Conservation (phyloP, 1,139 yeast genomes). For the Hemisphaericaspora xylanilytica region DNA sequence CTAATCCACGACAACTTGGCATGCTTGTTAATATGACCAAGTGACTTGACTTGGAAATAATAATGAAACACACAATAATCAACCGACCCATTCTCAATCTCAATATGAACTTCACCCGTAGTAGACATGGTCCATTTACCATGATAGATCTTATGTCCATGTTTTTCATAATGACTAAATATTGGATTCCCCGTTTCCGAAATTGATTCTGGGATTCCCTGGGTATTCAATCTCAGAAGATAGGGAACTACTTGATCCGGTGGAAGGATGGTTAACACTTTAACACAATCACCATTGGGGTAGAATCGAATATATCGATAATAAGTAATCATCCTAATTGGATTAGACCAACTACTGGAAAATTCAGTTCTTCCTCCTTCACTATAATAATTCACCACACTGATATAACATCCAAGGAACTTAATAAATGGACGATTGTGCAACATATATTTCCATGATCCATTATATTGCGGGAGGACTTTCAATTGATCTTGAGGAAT, state of each 20-base stretch:
- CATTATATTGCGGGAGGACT: slow-evolving; percentile 47
- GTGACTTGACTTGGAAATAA: slow-evolving; percentile 51
- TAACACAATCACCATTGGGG: slow-evolving; percentile 71
- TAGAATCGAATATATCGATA: slow-evolving; percentile 81
- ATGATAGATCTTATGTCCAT: slow-evolving; percentile 37
- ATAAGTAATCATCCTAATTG: slow-evolving; percentile 81
- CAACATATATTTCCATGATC: slow-evolving; percentile 55
- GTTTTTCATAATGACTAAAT: slow-evolving; percentile 17
- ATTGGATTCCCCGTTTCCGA: slow-evolving; percentile 16
- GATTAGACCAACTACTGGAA: slow-evolving; percentile 68
- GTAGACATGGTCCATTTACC: slow-evolving; percentile 56
- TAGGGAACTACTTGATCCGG: slow-evolving; percentile 62
- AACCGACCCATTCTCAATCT: slow-evolving; percentile 59
- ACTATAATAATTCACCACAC: slow-evolving; percentile 79
- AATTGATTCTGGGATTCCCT: slow-evolving; percentile 15
- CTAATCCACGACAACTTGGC: slow-evolving; percentile 67
- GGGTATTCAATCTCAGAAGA: slow-evolving; percentile 34
- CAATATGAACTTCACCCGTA: slow-evolving; percentile 52
- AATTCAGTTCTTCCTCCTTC: slow-evolving; percentile 72
- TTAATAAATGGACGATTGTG: slow-evolving; percentile 62
- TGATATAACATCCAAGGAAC: slow-evolving; percentile 79
- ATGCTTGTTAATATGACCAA: slow-evolving; percentile 56
- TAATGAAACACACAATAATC: slow-evolving; percentile 64
- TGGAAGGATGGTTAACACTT: slow-evolving; percentile 63
- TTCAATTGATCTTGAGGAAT: slow-evolving; percentile 42